Evolutionary conservation across 495 filamentous ascomycete species (phyloP).

Genomic region (Clavariopsis aquatica): DNA sequence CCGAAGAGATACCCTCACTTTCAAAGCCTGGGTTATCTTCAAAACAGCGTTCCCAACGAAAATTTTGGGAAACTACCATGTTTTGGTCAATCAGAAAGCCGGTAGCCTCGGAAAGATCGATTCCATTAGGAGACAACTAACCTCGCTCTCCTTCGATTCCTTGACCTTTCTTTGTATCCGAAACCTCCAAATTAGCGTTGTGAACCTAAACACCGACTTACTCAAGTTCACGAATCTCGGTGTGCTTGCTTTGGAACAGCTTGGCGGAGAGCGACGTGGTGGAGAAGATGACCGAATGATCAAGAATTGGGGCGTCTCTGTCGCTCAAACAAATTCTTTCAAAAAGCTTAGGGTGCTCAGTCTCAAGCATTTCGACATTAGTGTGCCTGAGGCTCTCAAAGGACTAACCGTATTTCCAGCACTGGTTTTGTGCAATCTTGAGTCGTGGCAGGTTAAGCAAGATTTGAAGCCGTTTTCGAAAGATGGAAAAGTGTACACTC

Average conservation of each 20-base stretch:
- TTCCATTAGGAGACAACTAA: background rate
- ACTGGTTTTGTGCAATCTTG: conserved; percentile 14
- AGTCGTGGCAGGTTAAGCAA: background rate
- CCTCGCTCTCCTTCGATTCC: conserved; percentile 10
- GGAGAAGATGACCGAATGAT: conserved; percentile 1
- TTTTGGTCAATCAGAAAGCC: background rate
- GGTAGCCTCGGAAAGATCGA: background rate
- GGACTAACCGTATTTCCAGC: conserved; percentile 13
- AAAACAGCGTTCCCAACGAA: conserved; percentile 8
- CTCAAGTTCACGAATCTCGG: conserved; percentile 25
- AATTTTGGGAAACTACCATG: conserved; percentile 1
- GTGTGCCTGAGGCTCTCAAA: background rate
- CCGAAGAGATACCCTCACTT: conserved; percentile 16
- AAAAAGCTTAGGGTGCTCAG: conserved; percentile 19
- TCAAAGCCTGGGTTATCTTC: conserved; percentile 18
- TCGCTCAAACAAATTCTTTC: background rate
- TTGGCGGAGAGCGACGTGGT: background rate
- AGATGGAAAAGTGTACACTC: conserved; percentile 50
- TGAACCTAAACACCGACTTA: background rate
- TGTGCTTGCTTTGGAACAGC: conserved; percentile 15
- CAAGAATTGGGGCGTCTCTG: conserved; percentile 3
- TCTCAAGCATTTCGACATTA: conserved; percentile 11
- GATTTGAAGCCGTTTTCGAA: background rate
- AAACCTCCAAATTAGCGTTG: background rate
- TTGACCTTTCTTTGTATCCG: conserved; percentile 16